Conservation (phyloP, 108 stramenopile species). For the Skeletonema potamos region DNA sequence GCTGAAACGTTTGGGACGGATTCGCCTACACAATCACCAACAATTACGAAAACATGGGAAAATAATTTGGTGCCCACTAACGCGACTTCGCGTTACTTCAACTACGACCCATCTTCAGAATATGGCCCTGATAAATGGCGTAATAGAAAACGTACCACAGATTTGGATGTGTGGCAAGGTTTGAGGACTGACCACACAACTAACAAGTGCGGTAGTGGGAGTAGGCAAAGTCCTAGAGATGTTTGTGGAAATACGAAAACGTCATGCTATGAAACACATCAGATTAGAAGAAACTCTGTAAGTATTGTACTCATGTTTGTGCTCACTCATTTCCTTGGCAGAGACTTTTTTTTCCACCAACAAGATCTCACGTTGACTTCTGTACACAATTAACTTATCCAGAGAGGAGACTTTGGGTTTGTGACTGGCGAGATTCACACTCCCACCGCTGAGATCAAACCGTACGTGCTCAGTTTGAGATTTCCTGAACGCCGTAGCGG, state of each 20-base stretch:
- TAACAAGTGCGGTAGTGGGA: constrained; percentile 19
- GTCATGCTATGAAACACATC: constrained; percentile 23
- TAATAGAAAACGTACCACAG: not conserved
- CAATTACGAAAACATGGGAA: constrained; percentile 23
- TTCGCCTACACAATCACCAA: constrained; percentile 22
- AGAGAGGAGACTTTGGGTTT: constrained; percentile 24
- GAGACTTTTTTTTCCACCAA: not conserved
- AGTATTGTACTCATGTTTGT: constrained; percentile 6
- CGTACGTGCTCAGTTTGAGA: constrained; percentile 25
- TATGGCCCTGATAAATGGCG: constrained; percentile 27
- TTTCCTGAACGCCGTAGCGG: constrained; percentile 15
- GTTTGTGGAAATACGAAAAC: constrained; percentile 17
- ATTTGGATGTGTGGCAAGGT: not conserved
- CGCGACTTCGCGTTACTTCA: constrained; percentile 22
- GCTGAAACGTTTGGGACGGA: constrained; percentile 22
- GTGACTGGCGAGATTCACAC: not conserved
- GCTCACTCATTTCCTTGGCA: not conserved
- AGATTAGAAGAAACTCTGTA: constrained; percentile 9
- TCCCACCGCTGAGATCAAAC: constrained; percentile 33
- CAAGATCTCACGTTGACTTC: not conserved
- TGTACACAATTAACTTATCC: not conserved
- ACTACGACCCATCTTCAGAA: constrained; percentile 23
- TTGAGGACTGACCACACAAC: not conserved
- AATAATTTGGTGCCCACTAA: not conserved
- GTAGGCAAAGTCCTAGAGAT: constrained; percentile 38